phyloP scores from a whole-genome alignment of 1,139 yeast genomes.

The Nadsonia starkeyi-henricii region DNA sequence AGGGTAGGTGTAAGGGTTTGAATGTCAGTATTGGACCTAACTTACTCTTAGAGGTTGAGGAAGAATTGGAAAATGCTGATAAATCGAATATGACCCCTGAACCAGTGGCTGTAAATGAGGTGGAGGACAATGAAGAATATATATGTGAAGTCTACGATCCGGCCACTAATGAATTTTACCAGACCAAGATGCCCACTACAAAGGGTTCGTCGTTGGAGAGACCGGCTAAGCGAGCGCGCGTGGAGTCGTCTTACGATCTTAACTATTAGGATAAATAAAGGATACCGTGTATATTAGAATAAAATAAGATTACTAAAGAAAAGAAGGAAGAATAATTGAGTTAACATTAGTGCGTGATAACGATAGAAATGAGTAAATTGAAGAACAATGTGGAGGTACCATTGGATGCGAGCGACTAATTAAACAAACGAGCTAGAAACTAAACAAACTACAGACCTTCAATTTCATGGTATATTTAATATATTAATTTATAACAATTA shows the following conservation, averaged over 20 bases:
- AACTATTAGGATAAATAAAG: too few relatives aligned
- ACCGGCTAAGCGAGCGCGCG: background rate
- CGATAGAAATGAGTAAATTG: too few relatives aligned
- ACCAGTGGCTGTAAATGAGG: background rate
- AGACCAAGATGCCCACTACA: background rate
- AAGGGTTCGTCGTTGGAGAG: background rate
- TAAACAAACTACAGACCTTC: too few relatives aligned
- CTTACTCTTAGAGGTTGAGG: background rate
- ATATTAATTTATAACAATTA: too few relatives aligned
- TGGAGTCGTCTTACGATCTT: background rate
- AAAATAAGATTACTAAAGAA: too few relatives aligned
- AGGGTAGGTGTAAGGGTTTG: slow-evolving; percentile 5
- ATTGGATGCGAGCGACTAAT: too few relatives aligned
- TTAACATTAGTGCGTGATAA: too few relatives aligned
- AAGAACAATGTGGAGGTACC: too few relatives aligned
- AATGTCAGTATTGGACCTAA: slow-evolving; percentile 6
- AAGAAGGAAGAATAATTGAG: too few relatives aligned
- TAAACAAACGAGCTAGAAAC: too few relatives aligned
- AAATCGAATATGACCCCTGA: background rate
- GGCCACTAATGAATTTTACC: background rate
- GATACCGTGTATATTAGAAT: too few relatives aligned
- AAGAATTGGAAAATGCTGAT: background rate
- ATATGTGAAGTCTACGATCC: background rate
- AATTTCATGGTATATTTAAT: too few relatives aligned
- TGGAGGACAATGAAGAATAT: background rate